Evolutionary conservation across 2,329 filamentous ascomycete genomes (phyloP), one percentile per base, ranked within the genome.

Genomic region (Microdochium trichocladiopsis): DNA sequence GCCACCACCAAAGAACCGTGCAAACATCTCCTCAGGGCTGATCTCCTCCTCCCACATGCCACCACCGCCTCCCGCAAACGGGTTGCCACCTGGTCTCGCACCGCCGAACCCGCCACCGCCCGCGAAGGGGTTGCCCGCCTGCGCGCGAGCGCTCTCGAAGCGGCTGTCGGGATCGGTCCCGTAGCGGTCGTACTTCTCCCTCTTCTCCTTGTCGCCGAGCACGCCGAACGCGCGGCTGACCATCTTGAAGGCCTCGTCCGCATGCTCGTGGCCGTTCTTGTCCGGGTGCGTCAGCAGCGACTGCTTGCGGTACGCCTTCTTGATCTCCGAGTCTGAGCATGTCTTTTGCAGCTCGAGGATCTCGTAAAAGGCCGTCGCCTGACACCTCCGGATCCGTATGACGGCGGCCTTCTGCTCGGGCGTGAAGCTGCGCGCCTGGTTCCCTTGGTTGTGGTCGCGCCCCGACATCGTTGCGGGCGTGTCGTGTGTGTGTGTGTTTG

Each of bases 181-280:
- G 70, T 87, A 95, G 56, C 83, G 82, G 70, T 99, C 94, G 66
- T 80, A 99, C 69, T 88, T 90, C 16, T 87, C 78, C 66, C 90
- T 87, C 82, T 97, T 97, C 58, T 97, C 93, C 64, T 90, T 82
- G 68, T 99, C 94, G 56, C 90, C 93, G 49, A 99, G 76, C 50
- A 97, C 84, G 61, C 95, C 88, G 68, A 99, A 99, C 16, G 94
- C 94, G 61, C 90, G 82, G 63, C 90, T 88, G 23, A 99, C 91
- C 88, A 96, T 88, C 77, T 99, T 99, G 76, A 99, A 99, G 28
- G 94, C 94, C 74, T 99, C 94, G 68, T 96, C 94, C 52, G 94
- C 93, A 55, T 95, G 84, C 36, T 93, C 86, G 68, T 96, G 92
- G 50, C 92, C 92, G 78, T 99, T 99, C 77, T 99, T 99, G 77